Base-by-base conservation (phyloP, 805 yeast species). In the Wickerhamomyces canadensis region DNA sequence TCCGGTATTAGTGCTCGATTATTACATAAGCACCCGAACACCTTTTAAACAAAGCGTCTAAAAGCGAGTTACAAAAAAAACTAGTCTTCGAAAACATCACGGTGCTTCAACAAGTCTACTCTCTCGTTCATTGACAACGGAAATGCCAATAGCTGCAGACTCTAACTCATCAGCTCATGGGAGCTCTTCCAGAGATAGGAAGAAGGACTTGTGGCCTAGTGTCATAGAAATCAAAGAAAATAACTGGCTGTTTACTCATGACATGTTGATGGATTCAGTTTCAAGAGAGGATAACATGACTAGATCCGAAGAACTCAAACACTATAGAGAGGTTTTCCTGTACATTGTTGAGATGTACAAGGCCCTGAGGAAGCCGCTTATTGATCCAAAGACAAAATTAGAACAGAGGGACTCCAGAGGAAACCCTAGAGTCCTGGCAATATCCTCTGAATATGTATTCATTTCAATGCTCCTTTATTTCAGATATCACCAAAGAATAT, bases 401-500 rank as follows among this genome's bases (percentile, higher is more conserved):
- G 10, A 7, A 21, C 23, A 21, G 10, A 7, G 7, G 23, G 23
- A 21, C 10, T 21, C 23, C 10, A 21, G 28, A 13, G 28, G 19
- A 14, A 22, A 17, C 5, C 13, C 9, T 7, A 8, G 18, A 10
- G 15, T 14, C 13, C 31, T 13, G 26, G 21, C 26, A 32, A 31
- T 16, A 34, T 43, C 15, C 5, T 19, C 10, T 22, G 29, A 8
- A n/a, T 36, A 12, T 9, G 33, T 42, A 8, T 45, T 45, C 34
- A 35, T 31, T 13, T 8, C 43, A 5, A 35, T 41, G 40, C 28
- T 50, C 2, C 50, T 46, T 29, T 33, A 45, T 4, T 34, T 38
- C 11, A 49, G 57, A 15, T 51, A 46, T 33, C 47, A 35, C 31
- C 57, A 51, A 27, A 30, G 51, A 7, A 37, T 18, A 2, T 27